Evolutionary conservation across 2,329 filamentous ascomycete species (phyloP), one percentile per base, ranked within the genome.

Genomic region (Annulohypoxylon truncatum): DNA sequence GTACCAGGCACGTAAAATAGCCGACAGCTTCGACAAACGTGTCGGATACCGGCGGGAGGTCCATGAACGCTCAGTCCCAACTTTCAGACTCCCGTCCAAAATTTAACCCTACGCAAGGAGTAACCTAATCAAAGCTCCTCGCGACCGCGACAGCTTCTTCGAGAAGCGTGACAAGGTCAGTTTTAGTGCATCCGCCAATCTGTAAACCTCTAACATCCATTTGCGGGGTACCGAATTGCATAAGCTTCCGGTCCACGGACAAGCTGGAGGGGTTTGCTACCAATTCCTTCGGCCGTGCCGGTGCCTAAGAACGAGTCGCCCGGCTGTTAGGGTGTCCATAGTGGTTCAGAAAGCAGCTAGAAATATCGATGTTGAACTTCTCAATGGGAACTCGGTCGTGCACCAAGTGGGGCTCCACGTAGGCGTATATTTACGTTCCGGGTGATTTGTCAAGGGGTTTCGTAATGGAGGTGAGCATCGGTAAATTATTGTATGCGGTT

Each of bases 51-150:
- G 76, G 82, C 83, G 91, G 92, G 2, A 92, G 79, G 13, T 90
- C 91, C 67, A 93, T 83, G 71, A 92, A 92, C 75, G 91, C 91
- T 60, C 91, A 87, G 74, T 92, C 90, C 68, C 90, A 89, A 50
- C 83, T 81, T 89, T 92, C 78, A 0, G 77, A 78, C 70, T 79
- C 78, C 77, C 76, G 78, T 62, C 76, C 74, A 3, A 76, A 82
- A 70, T 90, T 90, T 26, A 91, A 82, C 1, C 90, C 89, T 13
- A 87, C 85, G 67, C 89, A 85, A n/a, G 90, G 77, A 18, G 90
- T 80, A 13, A 90, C 89, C 64, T 89, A 84, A 38, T 91, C 88
- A 7, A 44, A 46, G 6, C 29, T 31, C 7, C 28, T 26, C 4
- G 50, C 50, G 1, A 53, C 18, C 1, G 18, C 18, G 9, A 53